Base-by-base conservation (phyloP, 23 red algal species). In the Cyanidiococcus yangmingshanensis region DNA sequence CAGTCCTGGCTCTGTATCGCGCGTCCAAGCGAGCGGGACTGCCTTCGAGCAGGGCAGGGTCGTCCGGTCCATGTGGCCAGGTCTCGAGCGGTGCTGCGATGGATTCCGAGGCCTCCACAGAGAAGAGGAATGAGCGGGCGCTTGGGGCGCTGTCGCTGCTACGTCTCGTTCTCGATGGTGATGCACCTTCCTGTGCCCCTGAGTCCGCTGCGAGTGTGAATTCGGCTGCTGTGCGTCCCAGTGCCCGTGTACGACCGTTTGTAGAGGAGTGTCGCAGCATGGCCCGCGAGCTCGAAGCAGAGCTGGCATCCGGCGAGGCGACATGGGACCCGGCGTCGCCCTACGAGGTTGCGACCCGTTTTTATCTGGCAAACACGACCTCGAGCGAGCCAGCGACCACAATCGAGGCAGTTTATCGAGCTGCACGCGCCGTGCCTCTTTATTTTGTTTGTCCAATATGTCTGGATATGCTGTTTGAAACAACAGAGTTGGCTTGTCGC, bases 381-480 rank as follows among this genome's bases (percentile, higher is more conserved):
- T 12, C n/a, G 3, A 17, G 3, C 7, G 63, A 30, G 7, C n/a
- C 63, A 7, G 32, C 21, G 63, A 29, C 27, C 16, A 71, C 63
- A 12, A 29, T 12, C n/a, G 63, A 71, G 27, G 63, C 63, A 3
- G 3, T 71, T 25, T 7, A 7, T 7, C n/a, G 21, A 35, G 63
- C 63, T 25, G 63, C 32, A 29, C n/a, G n/a, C 7, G 7, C 63
- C 63, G 32, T 71, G 15, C 63, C 63, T 35, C 15, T 25, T 2
- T 29, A 71, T 29, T 71, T 71, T 71, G 3, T 35, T 7, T 71
- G 63, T 29, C 63, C 63, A 35, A 71, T 71, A 25, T 71, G 63
- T 29, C 63, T 71, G 63, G 63, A 71, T 71, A 71, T 71, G 63
- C 63, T 71, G 7, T 71, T 32, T 35, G 63, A 71, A 29, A 71